Base-by-base conservation (phyloP, 2,329 filamentous ascomycete species). In the Orbilia blumenaviensis region DNA sequence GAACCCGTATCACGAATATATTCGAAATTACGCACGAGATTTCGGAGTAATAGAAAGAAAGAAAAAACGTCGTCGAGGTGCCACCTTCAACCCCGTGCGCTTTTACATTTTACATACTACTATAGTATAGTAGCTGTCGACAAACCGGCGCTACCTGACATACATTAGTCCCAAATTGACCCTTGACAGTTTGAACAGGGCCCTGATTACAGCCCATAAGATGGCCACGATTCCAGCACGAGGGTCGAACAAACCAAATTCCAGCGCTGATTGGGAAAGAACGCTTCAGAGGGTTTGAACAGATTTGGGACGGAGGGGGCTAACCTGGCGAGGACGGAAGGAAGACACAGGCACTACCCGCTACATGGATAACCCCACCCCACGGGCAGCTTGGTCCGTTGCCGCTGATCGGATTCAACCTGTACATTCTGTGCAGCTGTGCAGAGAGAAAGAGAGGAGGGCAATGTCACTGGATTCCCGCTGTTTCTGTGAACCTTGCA, bases 351-450 rank as follows among this genome's bases (percentile, higher is more conserved):
- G 68, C 61, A 61, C 50, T 73, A 56, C 71, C 71, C 71, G 71
- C 71, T 36, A 75, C 71, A 68, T 75, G 71, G 71, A 75, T 63
- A 54, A 63, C 63, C 71, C 63, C 71, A 75, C 71, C 71, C 68
- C 71, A 75, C 63, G 63, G 69, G 63, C 71, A 75, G 62, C 71
- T 67, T 75, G 44, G 25, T 63, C 71, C 63, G 63, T 75, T 66
- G 58, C 71, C 54, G 71, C 71, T 63, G 54, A 16, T 74, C 66
- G 32, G 34, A 52, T 60, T 60, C 27, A 74, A 46, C 61, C 36
- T n/a, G n/a, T n/a, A n/a, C n/a, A n/a, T n/a, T n/a, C n/a, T n/a
- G n/a, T n/a, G n/a, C n/a, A n/a, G n/a, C n/a, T n/a, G n/a, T n/a
- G n/a, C n/a, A n/a, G n/a, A n/a, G n/a, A n/a, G n/a, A n/a, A n/a